Conservation (phyloP, 306 rosid genomes). For the Medicago truncatula region DNA sequence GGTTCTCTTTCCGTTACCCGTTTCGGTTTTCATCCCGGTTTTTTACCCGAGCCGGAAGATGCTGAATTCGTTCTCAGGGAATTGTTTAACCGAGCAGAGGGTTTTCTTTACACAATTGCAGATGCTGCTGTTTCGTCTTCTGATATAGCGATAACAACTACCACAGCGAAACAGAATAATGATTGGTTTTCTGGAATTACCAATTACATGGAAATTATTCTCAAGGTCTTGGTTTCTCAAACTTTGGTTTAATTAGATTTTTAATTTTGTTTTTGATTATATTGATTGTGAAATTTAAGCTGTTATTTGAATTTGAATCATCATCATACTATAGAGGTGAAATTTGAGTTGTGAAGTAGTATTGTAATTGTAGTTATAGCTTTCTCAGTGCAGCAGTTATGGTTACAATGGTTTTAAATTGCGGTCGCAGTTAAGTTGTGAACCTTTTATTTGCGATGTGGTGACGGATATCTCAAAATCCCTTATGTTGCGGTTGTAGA, state of each 20-base stretch:
- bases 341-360: slow-evolving; percentile 20
- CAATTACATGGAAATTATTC: slow-evolving; percentile 75
- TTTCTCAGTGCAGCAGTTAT: too few relatives aligned
- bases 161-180: slow-evolving; percentile 59
- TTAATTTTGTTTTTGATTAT: slow-evolving; percentile 18
- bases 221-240: slow-evolving; percentile 57
- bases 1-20: slow-evolving; percentile 67
- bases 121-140: slow-evolving; percentile 82
- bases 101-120: slow-evolving; percentile 78
- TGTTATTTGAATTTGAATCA: slow-evolving; percentile 17
- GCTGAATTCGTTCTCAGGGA: slow-evolving; percentile 57
- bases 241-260: background rate
- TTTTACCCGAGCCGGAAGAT: slow-evolving; percentile 62
- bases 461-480: too few relatives aligned
- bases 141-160: slow-evolving; percentile 51
- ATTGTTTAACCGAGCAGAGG: slow-evolving; percentile 71
- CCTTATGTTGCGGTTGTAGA: too few relatives aligned
- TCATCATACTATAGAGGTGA: background rate
- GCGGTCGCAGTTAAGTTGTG: too few relatives aligned
- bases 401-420: too few relatives aligned
- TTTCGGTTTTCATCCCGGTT: slow-evolving; percentile 63
- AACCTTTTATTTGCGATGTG: too few relatives aligned
- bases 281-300: background rate
- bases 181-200: slow-evolving; percentile 96
- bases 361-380: background rate